A percentile compares a stretch with the other conserved stretches of the same genome.
Evolutionary conservation across 1,284 basidiomycete genomes (phyloP).

Genomic region (Exobasidium cylindrosporum): DNA sequence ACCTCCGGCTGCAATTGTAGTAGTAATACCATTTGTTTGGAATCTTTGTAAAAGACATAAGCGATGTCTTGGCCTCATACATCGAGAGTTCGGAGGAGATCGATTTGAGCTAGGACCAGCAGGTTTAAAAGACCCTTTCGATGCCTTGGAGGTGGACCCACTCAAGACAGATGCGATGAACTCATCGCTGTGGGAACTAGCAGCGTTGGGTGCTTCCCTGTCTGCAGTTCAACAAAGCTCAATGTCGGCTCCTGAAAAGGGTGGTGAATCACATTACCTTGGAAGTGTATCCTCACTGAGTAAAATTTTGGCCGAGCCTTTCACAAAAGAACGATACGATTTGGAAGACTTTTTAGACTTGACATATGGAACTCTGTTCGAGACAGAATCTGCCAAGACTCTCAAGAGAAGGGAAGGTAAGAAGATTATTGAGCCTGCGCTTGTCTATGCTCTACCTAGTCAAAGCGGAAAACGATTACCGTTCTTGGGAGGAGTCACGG

Average conservation of each 20-base stretch:
- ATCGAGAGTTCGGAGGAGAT: constrained; percentile 58
- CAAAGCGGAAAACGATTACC: constrained; percentile 3
- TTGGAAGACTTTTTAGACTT: constrained; percentile 98
- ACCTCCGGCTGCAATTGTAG: constrained; percentile 84
- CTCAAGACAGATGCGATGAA: constrained; percentile 74
- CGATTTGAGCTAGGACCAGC: constrained; percentile 42
- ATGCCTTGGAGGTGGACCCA: constrained; percentile 69
- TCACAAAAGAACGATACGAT: constrained; percentile 82
- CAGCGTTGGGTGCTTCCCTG: constrained; percentile 62
- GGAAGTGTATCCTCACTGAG: constrained; percentile 76
- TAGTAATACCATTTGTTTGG: constrained; percentile 88
- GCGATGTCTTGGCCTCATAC: constrained; percentile 86
- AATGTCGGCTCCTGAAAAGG: constrained; percentile 21
- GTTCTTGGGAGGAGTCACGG: neutral
- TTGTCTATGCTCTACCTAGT: constrained; percentile 12
- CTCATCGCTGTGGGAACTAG: constrained; percentile 88
- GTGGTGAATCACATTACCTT: constrained; percentile 71
- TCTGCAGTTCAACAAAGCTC: constrained; percentile 14
- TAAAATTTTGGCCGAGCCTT: constrained; percentile 82
- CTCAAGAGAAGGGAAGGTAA: constrained; percentile 57
- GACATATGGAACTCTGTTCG: constrained; percentile 86
- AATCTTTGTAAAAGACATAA: constrained; percentile 92
- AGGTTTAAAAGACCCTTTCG: constrained; percentile 61
- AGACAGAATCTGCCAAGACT: constrained; percentile 75
- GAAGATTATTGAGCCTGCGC: constrained; percentile 16